Evolutionary conservation across 2,329 filamentous ascomycete species (phyloP), one percentile per base, ranked within the genome.

Genomic region (Pseudonectria foliicola): DNA sequence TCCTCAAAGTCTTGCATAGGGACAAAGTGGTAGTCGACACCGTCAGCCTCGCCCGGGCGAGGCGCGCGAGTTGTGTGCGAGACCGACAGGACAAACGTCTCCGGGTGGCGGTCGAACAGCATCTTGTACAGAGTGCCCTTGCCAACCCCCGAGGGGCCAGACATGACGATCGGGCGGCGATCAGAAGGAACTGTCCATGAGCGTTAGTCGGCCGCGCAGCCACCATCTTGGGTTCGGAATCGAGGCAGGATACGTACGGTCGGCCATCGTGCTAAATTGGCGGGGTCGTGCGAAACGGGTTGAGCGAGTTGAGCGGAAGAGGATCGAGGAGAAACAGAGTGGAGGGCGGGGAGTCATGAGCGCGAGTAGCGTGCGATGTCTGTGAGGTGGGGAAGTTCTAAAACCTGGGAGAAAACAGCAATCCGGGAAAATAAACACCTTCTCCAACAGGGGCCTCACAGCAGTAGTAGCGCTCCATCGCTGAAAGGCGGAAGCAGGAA

Each of bases 11-110:
- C 68, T 13, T 77, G 72, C 59, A 70, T 75, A 13, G 69, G 74
- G 10, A 82, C 76, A 53, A 83, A 93, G 68, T 87, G 76, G 70
- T 95, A 95, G 59, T 94, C 79, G 25, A 77, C 70, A 52, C 83
- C 87, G 54, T 90, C 62, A 43, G 73, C 52, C 65, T 95, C 89
- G 49, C 82, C 84, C 2, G 73, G 65, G n/a, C 89, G 79, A 4
- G 89, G 88, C 2, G 63, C 52, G 13, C 89, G 81, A 14, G 89
- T 95, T 3, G 89, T 95, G 70, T 95, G 82, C 44, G 73, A 76
- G 35, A 80, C 71, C 35, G 73, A 74, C n/a, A 76, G 66, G 8
- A 68, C 61, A 45, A 74, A 74, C 34, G 57, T 61, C 30, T 71
- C 65, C 14, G 67, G 67, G 59, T 73, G 65, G 38, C 55, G 51